phyloP scores from a whole-genome alignment of 768 basidiomycete genomes.

The Termitomyces sp. region DNA sequence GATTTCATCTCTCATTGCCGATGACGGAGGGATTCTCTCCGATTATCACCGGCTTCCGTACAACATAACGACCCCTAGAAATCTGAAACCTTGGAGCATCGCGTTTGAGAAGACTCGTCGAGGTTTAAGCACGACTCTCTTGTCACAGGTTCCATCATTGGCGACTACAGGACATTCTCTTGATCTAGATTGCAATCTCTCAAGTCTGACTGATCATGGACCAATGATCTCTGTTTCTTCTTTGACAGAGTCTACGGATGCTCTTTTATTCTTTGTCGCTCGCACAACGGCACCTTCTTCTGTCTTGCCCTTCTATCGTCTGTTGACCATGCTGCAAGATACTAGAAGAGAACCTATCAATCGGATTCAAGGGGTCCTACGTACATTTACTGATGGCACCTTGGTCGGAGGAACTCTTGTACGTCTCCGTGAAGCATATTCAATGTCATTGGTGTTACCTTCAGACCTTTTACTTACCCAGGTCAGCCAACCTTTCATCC shows the following conservation, averaged over 20 bases:
- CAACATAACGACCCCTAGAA: slow-evolving; percentile 1
- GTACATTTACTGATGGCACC: slow-evolving; percentile 16
- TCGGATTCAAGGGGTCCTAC: slow-evolving; percentile 13
- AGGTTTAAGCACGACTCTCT: slow-evolving; percentile 19
- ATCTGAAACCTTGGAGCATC: slow-evolving; percentile 12
- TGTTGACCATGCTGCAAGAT: slow-evolving; percentile 14
- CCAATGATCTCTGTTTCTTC: slow-evolving; percentile 25
- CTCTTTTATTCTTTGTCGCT: slow-evolving; percentile 32
- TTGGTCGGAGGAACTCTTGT: slow-evolving; percentile 10
- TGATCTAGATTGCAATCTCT: slow-evolving; percentile 45
- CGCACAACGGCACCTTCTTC: slow-evolving; percentile 28
- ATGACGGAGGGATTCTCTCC: slow-evolving; percentile 42
- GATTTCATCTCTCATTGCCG: slow-evolving; percentile 26
- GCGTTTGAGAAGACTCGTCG: slow-evolving; percentile 32
- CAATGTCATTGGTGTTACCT: slow-evolving; percentile 25
- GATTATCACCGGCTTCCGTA: slow-evolving; percentile 48
- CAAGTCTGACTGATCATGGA: slow-evolving; percentile 35
- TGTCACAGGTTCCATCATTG: slow-evolving; percentile 2
- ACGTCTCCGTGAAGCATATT: slow-evolving; percentile 18
- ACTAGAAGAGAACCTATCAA: not conserved
- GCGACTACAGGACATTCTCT: slow-evolving; percentile 36
- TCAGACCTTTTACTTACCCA: slow-evolving; percentile 33
- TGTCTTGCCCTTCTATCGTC: slow-evolving; percentile 25
- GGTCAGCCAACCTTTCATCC: slow-evolving; percentile 30
- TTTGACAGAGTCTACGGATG: slow-evolving; percentile 13